phyloP scores from a whole-genome alignment of 2,329 filamentous ascomycete species.

The Pseudopithomyces maydicus region DNA sequence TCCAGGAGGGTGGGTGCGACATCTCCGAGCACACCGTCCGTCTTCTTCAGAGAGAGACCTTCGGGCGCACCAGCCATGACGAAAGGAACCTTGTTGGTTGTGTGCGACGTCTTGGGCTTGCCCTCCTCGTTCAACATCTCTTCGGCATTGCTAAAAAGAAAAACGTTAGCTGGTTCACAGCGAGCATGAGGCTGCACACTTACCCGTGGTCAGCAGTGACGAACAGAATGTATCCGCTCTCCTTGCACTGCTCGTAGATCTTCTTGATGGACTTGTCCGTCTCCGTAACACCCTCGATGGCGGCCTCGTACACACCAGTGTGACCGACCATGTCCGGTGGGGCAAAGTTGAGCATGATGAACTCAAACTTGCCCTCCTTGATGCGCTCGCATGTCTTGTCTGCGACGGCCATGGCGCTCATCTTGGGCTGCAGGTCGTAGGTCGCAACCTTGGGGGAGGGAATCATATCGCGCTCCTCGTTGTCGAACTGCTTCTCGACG shows the following conservation, averaged over 20 bases:
- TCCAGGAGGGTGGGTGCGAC: conserved; percentile 93
- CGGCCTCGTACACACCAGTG: conserved; percentile 95
- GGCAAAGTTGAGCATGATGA: conserved; percentile 99
- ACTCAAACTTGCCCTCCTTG: conserved; percentile 83
- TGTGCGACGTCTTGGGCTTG: conserved; percentile 97
- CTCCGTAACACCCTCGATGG: conserved; percentile 79
- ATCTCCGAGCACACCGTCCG: conserved; percentile 89
- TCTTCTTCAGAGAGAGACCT: conserved; percentile 84
- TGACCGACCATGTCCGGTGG: conserved; percentile 99
- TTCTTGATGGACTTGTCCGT: conserved; percentile 94
- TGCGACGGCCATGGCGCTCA: conserved; percentile 90
- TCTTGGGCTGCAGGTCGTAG: conserved; percentile 92
- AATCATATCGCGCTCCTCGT: conserved; percentile 92
- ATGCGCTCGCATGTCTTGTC: conserved; percentile 90
- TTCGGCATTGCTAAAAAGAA: conserved; percentile 77
- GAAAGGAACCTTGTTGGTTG: conserved; percentile 96
- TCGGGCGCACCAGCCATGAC: conserved; percentile 96
- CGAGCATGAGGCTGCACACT: conserved; percentile 30
- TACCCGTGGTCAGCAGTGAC: conserved; percentile 93
- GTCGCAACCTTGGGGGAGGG: conserved; percentile 94
- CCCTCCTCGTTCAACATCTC: conserved; percentile 98
- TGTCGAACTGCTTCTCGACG: conserved; percentile 92
- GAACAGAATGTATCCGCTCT: conserved; percentile 90
- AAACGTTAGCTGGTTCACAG: conserved; percentile 24
- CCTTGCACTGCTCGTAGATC: conserved; percentile 92